Evolutionary conservation across 2,329 filamentous ascomycete species (phyloP).

Genomic region (Cladophialophora exuberans): DNA sequence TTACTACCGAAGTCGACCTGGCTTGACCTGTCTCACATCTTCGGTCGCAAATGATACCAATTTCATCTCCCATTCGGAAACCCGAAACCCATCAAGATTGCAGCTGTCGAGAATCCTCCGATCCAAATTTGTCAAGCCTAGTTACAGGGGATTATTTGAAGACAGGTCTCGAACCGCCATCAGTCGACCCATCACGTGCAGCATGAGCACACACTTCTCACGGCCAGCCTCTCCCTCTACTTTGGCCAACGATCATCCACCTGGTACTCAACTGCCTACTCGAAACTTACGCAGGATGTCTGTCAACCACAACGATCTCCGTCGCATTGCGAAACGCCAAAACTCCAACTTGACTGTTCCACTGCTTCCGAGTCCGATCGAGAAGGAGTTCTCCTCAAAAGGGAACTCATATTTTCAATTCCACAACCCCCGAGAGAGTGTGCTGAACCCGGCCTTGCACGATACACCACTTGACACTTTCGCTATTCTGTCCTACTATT

Average conservation of each 20-base stretch:
- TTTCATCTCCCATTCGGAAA: conserved; percentile 9
- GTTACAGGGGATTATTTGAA: conserved; percentile 2
- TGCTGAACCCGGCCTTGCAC: not conserved
- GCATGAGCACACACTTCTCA: conserved; percentile 15
- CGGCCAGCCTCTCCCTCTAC: conserved; percentile 11
- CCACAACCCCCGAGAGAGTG: conserved; percentile 4
- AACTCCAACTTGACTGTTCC: conserved; percentile 9
- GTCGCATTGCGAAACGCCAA: conserved; percentile 16
- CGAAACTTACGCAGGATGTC: conserved; percentile 25
- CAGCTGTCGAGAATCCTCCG: conserved; percentile 26
- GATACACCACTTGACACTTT: conserved; percentile 25
- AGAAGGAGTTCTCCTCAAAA: not conserved
- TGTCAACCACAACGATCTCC: conserved; percentile 22
- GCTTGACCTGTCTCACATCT: too few relatives aligned
- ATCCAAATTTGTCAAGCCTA: conserved; percentile 15
- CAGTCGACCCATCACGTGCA: too few relatives aligned
- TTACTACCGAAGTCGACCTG: too few relatives aligned
- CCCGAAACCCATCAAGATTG: conserved; percentile 5
- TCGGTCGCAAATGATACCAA: conserved; percentile 16
- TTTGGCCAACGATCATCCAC: conserved; percentile 1
- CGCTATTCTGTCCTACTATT: conserved; percentile 31
- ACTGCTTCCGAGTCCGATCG: conserved; percentile 26
- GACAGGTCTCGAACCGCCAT: conserved; percentile 8
- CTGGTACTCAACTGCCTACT: not conserved
- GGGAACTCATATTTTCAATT: conserved; percentile 11